A percentile compares a stretch with the other conserved stretches of the same genome.
These are phyloP conservation scores for Heteromeles arbutifolia DNA, from an alignment of 306 rosid species.

Conservation along the genomic window DNA sequence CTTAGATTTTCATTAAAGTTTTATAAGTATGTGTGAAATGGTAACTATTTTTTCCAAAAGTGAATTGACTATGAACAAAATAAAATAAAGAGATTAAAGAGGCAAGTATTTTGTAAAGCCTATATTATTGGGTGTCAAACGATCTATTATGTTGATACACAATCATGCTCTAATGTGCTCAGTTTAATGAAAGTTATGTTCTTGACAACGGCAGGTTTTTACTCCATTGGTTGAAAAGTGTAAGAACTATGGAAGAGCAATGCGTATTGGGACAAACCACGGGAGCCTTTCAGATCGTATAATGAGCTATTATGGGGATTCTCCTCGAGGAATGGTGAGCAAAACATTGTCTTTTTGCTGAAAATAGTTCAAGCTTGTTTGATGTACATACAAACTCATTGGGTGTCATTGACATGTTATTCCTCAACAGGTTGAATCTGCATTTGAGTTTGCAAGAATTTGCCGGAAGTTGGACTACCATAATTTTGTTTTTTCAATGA, in stretches of 20 bases:
- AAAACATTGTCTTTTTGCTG: constrained; percentile 17
- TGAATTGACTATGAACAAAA: not conserved
- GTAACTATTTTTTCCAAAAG: not conserved
- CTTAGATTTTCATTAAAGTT: not conserved
- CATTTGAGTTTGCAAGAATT: constrained; percentile 97
- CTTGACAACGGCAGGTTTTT: constrained; percentile 52
- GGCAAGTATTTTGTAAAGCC: not conserved
- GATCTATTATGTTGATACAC: not conserved
- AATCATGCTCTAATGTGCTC: not conserved
- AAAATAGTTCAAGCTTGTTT: constrained; percentile 2
- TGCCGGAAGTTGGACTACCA: constrained; percentile 90
- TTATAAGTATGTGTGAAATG: not conserved
- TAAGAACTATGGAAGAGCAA: constrained; percentile 96
- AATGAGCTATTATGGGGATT: constrained; percentile 99
- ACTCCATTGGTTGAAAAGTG: constrained; percentile 94
- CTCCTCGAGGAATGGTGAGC: constrained; percentile 97
- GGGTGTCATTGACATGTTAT: constrained; percentile 10
- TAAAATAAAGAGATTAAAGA: not conserved
- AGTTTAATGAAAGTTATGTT: not conserved
- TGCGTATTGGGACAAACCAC: constrained; percentile 98
- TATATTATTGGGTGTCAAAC: not conserved
- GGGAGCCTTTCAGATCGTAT: constrained; percentile 99
- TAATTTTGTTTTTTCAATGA: constrained; percentile 92
- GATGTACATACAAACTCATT: not conserved
- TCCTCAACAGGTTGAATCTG: constrained; percentile 88